Base-by-base conservation (phyloP, 805 yeast genomes). In the Saturnispora besseyi region DNA sequence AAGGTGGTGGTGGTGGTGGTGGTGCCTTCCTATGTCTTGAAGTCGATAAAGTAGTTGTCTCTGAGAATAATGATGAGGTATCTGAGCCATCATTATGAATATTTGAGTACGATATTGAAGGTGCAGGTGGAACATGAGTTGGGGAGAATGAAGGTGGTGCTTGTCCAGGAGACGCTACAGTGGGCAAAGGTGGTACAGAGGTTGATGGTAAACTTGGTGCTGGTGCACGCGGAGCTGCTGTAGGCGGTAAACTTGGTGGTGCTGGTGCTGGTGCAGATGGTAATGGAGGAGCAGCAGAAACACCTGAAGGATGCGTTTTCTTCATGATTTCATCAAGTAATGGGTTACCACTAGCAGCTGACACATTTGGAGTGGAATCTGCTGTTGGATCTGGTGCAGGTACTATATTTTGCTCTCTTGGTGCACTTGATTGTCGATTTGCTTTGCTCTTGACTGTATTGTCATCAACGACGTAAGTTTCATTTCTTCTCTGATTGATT, bases 401-500 rank as follows among this genome's bases (percentile, higher is more conserved):
- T 24, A 49, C 15, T 61, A 48, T 26, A 26, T 53, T 50, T 42
- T 50, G 58, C 13, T 45, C 55, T 10, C 56, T 42, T 9, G 64
- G 58, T 22, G 67, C 55, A 30, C 66, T 64, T 6, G 61, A 54
- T 11, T 63, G 54, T 1, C 64, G 55, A 2, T 49, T 7, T n/a
- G 44, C 31, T 24, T 51, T 55, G 11, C 37, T 37, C 56, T 61
- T 46, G 51, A 57, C 62, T 8, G 51, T 44, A 13, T 49, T 54
- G 21, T 57, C 63, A 48, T 72, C 79, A n/a, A 79, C 69, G 12
- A 77, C 81, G 59, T 68, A 60, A 0, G 73, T 52, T 21, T 79
- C 80, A 53, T 74, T 71, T 61, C 84, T 68, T 59, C 75, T 77
- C 37, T 74, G 71, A 53, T 78, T 77, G 45, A 80, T 79, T 51